Conservation (phyloP, 345 rosid genomes). For the Barbarea vulgaris region DNA sequence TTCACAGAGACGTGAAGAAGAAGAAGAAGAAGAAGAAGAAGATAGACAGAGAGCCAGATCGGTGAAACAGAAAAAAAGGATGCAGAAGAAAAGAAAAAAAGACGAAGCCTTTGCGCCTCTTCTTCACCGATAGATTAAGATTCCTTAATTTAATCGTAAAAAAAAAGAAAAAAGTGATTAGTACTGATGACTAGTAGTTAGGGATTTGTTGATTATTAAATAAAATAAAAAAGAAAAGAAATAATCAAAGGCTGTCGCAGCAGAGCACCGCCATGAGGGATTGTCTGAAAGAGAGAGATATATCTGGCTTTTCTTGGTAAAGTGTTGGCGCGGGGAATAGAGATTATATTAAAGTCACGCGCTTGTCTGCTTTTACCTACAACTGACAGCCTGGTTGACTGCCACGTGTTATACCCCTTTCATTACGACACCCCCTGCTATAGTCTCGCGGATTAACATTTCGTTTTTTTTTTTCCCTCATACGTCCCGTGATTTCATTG, state of each 20-base stretch:
- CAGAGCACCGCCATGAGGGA: slow-evolving; percentile 41
- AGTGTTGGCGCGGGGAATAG: slow-evolving; percentile 42
- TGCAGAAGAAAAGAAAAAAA: neutral
- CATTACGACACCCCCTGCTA: slow-evolving; percentile 17
- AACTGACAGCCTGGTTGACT: slow-evolving; percentile 33
- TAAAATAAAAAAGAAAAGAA: neutral
- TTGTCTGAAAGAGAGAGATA: neutral
- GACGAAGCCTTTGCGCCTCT: slow-evolving; percentile 34
- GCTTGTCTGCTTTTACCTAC: slow-evolving; percentile 34
- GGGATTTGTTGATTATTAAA: neutral
- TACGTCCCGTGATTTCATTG: slow-evolving; percentile 13
- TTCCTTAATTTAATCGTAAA: slow-evolving; percentile 10
- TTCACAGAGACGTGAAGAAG: slow-evolving; percentile 35
- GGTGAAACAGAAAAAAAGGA: neutral
- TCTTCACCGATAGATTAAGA: slow-evolving; percentile 27
- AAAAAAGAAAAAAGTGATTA: neutral
- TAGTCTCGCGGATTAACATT: neutral
- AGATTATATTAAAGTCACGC: slow-evolving; percentile 35
- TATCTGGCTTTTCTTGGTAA: slow-evolving; percentile 9
- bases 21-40: slow-evolving; percentile 7
- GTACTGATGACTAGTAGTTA: slow-evolving; percentile 8
- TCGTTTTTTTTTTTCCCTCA: neutral
- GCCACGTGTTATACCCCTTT: slow-evolving; percentile 33
- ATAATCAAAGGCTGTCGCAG: slow-evolving; percentile 35
- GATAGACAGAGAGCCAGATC: slow-evolving; percentile 29